Percentiles rank a stretch among this genome's conserved stretches.
Evolutionary conservation across 2,329 filamentous ascomycete genomes (phyloP).

Genomic region (Gaeumannomyces tritici): DNA sequence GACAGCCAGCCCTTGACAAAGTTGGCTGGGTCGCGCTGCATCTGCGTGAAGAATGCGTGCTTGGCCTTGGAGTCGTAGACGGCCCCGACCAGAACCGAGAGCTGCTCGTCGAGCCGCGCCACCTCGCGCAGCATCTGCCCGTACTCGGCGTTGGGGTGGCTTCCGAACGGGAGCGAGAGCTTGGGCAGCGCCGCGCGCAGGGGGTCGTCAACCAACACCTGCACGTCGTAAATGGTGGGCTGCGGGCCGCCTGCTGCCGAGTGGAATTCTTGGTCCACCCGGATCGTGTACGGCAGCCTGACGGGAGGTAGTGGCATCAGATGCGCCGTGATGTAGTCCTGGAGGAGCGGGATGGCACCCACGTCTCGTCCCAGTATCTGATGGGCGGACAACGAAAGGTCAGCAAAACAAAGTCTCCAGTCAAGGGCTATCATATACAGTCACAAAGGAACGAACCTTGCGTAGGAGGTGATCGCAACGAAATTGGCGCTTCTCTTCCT

Average conservation of each 20-base stretch:
- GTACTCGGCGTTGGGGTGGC: conserved; percentile 51
- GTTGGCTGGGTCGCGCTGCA: conserved; percentile 71
- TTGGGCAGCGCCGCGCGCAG: conserved; percentile 52
- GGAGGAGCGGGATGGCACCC: conserved; percentile 78
- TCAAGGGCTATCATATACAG: not conserved
- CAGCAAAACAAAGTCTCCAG: not conserved
- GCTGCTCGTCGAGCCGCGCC: conserved; percentile 68
- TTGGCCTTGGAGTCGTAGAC: conserved; percentile 80
- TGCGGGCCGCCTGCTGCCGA: conserved; percentile 43
- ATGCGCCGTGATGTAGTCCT: conserved; percentile 70
- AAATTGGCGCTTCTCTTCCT: conserved; percentile 89
- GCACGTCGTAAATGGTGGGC: conserved; percentile 83
- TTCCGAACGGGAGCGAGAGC: conserved; percentile 33
- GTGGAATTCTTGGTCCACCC: conserved; percentile 78
- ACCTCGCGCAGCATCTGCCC: conserved; percentile 68
- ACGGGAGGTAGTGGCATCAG: conserved; percentile 72
- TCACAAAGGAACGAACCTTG: conserved; percentile 45
- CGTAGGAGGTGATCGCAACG: conserved; percentile 74
- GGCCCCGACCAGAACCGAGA: conserved; percentile 74
- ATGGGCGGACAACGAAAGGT: not conserved
- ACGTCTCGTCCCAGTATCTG: not conserved
- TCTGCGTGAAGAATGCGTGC: conserved; percentile 72
- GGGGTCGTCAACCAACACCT: conserved; percentile 76
- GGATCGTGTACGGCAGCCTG: conserved; percentile 83
- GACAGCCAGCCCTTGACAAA: conserved; percentile 85